These are phyloP conservation scores for Chionographis japonica DNA, from an alignment of 106 monocot species.

Conservation along the genomic window DNA sequence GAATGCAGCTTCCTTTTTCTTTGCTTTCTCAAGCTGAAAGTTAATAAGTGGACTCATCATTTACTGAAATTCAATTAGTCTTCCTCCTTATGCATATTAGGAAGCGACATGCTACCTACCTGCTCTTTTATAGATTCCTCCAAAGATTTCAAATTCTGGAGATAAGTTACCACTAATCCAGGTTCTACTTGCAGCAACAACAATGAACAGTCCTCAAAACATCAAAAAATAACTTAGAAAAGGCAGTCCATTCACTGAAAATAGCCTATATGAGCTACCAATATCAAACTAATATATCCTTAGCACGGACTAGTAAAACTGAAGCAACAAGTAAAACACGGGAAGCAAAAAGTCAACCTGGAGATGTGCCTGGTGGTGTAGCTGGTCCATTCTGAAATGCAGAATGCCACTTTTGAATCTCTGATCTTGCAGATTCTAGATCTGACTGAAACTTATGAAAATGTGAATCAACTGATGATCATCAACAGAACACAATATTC, in stretches of 20 bases:
- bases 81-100: not conserved
- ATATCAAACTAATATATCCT: too few relatives aligned
- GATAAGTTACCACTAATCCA: slow-evolving; percentile 47
- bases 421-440: slow-evolving; percentile 47
- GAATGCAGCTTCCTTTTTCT: slow-evolving; percentile 95
- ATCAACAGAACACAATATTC: not conserved
- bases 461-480: not conserved
- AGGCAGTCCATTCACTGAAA: too few relatives aligned
- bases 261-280: too few relatives aligned
- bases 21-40: slow-evolving; percentile 92
- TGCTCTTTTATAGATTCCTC: slow-evolving; percentile 92
- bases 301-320: not conserved
- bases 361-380: slow-evolving; percentile 36
- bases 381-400: slow-evolving; percentile 62
- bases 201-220: not conserved
- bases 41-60: slow-evolving; percentile 5
- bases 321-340: not conserved
- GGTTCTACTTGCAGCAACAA: slow-evolving; percentile 55
- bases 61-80: not conserved
- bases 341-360: slow-evolving; percentile 28
- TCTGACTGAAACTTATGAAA: slow-evolving; percentile 33
- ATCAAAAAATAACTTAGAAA: too few relatives aligned
- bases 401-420: slow-evolving; percentile 74
- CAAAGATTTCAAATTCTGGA: slow-evolving; percentile 82
- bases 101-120: slow-evolving; percentile 25